Percentiles rank a stretch among this genome's conserved stretches.
These are phyloP conservation scores for Sporothrix luriei DNA, from an alignment of 2,329 filamentous ascomycete genomes.

Conservation along the genomic window DNA sequence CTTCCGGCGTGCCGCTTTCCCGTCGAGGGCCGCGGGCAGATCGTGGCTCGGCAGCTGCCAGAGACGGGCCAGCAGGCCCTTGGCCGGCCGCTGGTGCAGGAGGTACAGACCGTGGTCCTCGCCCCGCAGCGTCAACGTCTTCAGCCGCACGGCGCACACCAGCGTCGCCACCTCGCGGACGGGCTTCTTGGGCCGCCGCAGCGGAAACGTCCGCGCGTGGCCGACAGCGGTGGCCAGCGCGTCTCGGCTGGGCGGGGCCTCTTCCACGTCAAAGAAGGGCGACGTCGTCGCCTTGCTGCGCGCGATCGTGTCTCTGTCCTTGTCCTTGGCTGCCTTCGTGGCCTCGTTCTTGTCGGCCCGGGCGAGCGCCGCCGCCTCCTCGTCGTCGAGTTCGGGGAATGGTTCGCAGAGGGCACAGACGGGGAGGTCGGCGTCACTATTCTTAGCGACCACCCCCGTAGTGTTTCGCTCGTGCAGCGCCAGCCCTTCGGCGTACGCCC, in stretches of 20 bases:
- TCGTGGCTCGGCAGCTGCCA: slow-evolving; percentile 59
- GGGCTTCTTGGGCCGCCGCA: slow-evolving; percentile 56
- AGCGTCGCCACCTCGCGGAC: slow-evolving; percentile 56
- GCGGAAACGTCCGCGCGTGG: slow-evolving; percentile 56
- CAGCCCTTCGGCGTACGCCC: slow-evolving; percentile 54
- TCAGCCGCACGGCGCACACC: slow-evolving; percentile 54
- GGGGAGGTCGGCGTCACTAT: too few species aligned
- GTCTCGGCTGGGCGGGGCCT: slow-evolving; percentile 21
- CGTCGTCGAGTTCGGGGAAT: slow-evolving; percentile 45
- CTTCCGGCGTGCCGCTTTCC: slow-evolving; percentile 4
- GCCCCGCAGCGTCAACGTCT: too few species aligned
- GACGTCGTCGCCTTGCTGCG: slow-evolving; percentile 41
- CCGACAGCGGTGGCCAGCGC: slow-evolving; percentile 43
- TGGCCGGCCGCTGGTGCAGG: slow-evolving; percentile 55
- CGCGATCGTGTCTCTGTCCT: slow-evolving; percentile 5
- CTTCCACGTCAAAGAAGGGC: slow-evolving; percentile 41
- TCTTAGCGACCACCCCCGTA: too few species aligned
- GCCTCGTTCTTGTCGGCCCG: slow-evolving; percentile 21
- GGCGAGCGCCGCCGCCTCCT: slow-evolving; percentile 33
- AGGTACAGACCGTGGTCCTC: slow-evolving; percentile 45
- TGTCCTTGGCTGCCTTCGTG: not conserved
- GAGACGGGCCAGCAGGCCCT: slow-evolving; percentile 57
- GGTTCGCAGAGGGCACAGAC: slow-evolving; percentile 54
- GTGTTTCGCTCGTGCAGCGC: slow-evolving; percentile 35
- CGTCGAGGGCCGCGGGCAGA: not conserved